A percentile compares a stretch with the other conserved stretches of the same genome.
These are phyloP conservation scores for Hyaloscypha variabilis DNA, from an alignment of 495 filamentous ascomycete species.

Conservation along the genomic window DNA sequence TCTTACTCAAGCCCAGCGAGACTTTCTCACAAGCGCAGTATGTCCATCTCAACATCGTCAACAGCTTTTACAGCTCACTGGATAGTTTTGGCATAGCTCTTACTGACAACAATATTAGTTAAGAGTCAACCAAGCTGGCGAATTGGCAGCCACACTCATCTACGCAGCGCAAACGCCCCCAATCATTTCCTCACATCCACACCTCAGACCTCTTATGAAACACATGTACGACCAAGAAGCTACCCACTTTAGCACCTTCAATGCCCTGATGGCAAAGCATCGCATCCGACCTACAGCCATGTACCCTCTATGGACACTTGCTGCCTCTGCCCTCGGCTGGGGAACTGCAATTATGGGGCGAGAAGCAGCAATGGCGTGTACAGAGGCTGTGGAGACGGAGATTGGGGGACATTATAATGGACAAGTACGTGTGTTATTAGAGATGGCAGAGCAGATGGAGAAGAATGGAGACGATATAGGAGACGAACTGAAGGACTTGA, in stretches of 20 bases:
- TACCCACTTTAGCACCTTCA: conserved; percentile 84
- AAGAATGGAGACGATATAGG: conserved; percentile 73
- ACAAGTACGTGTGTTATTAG: conserved; percentile 78
- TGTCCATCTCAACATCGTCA: conserved; percentile 23
- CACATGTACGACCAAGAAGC: conserved; percentile 99
- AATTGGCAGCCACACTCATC: conserved; percentile 84
- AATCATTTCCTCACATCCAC: conserved; percentile 74
- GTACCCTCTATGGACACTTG: conserved; percentile 87
- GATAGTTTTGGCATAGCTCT: conserved; percentile 8
- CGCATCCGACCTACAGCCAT: conserved; percentile 92
- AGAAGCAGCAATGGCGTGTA: conserved; percentile 98
- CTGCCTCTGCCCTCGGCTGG: conserved; percentile 87
- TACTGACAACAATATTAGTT: conserved; percentile 36
- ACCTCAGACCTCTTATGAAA: conserved; percentile 85
- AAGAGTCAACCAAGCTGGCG: conserved; percentile 89
- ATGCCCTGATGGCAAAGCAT: conserved; percentile 79
- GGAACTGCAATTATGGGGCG: conserved; percentile 85
- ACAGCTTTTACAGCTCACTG: neutral
- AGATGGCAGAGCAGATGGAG: conserved; percentile 73
- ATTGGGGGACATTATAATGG: conserved; percentile 96
- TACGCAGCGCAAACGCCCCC: conserved; percentile 78
- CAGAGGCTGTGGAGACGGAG: conserved; percentile 97
- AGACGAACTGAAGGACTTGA: conserved; percentile 73
- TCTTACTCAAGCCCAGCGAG: conserved; percentile 68
- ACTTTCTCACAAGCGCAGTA: conserved; percentile 79